Percentiles rank a stretch among this genome's conserved stretches.
phyloP scores from a whole-genome alignment of 306 rosid species.

The Malus asiatica region DNA sequence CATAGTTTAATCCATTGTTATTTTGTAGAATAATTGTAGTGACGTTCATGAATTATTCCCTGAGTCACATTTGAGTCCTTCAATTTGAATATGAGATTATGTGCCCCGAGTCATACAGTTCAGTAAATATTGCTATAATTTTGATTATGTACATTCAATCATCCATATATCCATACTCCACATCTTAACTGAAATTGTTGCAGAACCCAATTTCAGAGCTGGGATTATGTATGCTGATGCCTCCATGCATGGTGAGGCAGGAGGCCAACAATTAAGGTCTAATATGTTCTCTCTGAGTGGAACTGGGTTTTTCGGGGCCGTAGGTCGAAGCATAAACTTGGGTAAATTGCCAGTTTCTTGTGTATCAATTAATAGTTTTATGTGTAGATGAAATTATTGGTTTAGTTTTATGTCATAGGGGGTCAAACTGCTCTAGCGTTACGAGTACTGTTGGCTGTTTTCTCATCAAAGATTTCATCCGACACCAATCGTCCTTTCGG shows the following conservation, averaged over 20 bases:
- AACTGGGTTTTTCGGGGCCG: conserved; percentile 70
- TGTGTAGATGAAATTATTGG: too few species aligned
- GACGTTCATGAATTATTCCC: too few species aligned
- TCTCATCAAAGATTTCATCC: conserved; percentile 78
- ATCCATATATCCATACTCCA: too few species aligned
- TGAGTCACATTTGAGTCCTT: too few species aligned
- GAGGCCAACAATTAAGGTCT: conserved; percentile 47
- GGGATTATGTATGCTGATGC: conserved; percentile 68
- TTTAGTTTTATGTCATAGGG: conserved; percentile 34
- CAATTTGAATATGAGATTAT: too few species aligned
- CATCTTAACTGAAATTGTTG: conserved; percentile 44
- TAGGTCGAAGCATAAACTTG: conserved; percentile 83
- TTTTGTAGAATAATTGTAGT: too few species aligned
- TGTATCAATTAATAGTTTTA: too few species aligned
- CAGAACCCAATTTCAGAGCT: conserved; percentile 86
- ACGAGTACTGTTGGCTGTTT: conserved; percentile 70
- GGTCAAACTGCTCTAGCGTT: conserved; percentile 89
- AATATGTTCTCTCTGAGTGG: conserved; percentile 86
- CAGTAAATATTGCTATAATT: too few species aligned
- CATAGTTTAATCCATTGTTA: too few species aligned
- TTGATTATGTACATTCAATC: background rate
- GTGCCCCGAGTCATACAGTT: too few species aligned
- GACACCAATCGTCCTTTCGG: conserved; percentile 80
- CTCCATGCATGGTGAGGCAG: conserved; percentile 33
- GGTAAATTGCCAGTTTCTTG: conserved; percentile 35